These are phyloP conservation scores for Paspalum vaginatum DNA, from an alignment of 176 grass and related monocot genomes.

Conservation along the genomic window DNA sequence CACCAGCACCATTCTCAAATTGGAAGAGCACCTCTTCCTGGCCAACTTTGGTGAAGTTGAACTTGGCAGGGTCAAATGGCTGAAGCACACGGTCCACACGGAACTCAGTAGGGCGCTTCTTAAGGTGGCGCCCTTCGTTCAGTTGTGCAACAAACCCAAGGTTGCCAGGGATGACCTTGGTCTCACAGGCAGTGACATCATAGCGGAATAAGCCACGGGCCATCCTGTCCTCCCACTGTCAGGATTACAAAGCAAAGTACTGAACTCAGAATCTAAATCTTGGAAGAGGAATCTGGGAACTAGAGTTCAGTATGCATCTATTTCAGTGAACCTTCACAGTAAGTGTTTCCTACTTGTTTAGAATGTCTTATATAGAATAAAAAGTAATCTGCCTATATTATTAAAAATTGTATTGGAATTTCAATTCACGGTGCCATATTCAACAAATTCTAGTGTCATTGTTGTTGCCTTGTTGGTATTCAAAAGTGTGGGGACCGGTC, in stretches of 20 bases:
- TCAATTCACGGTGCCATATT: background rate
- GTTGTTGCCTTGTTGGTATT: background rate
- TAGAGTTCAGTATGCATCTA: background rate
- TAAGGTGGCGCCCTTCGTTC: constrained; percentile 98
- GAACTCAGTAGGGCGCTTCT: constrained; percentile 96
- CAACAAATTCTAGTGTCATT: background rate
- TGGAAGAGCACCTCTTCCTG: constrained; percentile 84
- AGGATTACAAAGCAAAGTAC: constrained; percentile 9
- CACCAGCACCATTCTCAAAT: constrained; percentile 51
- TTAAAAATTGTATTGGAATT: background rate
- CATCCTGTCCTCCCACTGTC: constrained; percentile 93
- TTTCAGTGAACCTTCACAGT: background rate
- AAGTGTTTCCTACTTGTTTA: background rate
- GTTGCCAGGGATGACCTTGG: constrained; percentile 87
- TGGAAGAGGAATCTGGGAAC: background rate
- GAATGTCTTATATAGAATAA: background rate
- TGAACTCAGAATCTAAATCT: constrained; percentile 21
- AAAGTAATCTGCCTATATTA: background rate
- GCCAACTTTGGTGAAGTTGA: constrained; percentile 90
- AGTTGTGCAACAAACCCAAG: constrained; percentile 90
- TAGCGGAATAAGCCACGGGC: constrained; percentile 83
- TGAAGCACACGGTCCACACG: constrained; percentile 84
- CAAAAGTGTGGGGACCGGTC: background rate
- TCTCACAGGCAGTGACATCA: constrained; percentile 94
- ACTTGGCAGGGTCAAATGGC: constrained; percentile 79